A percentile compares a stretch with the other conserved stretches of the same genome.
Evolutionary conservation across 129 eudicot species (phyloP).

Genomic region (Saposhnikovia divaricata): DNA sequence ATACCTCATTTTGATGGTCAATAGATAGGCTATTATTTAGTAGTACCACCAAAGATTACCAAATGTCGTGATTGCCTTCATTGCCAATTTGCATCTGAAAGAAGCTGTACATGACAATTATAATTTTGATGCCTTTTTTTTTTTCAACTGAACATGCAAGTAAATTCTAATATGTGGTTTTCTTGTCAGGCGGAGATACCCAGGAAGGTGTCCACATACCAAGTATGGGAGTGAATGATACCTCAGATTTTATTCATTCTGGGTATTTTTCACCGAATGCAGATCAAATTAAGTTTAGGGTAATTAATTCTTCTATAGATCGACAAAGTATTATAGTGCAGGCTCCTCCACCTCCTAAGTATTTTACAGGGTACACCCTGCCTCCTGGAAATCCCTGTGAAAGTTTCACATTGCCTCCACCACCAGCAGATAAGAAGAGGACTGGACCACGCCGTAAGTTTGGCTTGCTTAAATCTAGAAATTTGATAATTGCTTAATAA

Average conservation of each 20-base stretch:
- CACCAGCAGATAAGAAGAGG: slow-evolving; percentile 80
- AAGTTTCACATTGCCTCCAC: slow-evolving; percentile 61
- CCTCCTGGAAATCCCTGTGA: slow-evolving; percentile 90
- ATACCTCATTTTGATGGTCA: background rate
- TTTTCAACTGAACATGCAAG: background rate
- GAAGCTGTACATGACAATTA: background rate
- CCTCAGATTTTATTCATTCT: slow-evolving; percentile 11
- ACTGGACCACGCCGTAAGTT: slow-evolving; percentile 59
- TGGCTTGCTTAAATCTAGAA: background rate
- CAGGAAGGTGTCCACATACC: slow-evolving; percentile 29
- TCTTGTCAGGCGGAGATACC: slow-evolving; percentile 60
- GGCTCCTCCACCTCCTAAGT: slow-evolving; percentile 47
- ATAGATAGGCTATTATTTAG: background rate
- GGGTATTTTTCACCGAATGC: slow-evolving; percentile 20
- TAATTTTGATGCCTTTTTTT: background rate
- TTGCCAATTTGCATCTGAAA: background rate
- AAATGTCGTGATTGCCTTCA: background rate
- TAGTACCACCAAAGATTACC: background rate
- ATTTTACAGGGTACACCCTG: slow-evolving; percentile 68
- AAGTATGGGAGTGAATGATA: slow-evolving; percentile 35
- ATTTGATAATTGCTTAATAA: background rate
- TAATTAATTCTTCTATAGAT: slow-evolving; percentile 15
- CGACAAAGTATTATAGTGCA: slow-evolving; percentile 10
- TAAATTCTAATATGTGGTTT: slow-evolving; percentile 3
- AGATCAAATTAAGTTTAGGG: slow-evolving; percentile 17